phyloP scores from a whole-genome alignment of 2,329 filamentous ascomycete species.

The Orbilia brochopaga region DNA sequence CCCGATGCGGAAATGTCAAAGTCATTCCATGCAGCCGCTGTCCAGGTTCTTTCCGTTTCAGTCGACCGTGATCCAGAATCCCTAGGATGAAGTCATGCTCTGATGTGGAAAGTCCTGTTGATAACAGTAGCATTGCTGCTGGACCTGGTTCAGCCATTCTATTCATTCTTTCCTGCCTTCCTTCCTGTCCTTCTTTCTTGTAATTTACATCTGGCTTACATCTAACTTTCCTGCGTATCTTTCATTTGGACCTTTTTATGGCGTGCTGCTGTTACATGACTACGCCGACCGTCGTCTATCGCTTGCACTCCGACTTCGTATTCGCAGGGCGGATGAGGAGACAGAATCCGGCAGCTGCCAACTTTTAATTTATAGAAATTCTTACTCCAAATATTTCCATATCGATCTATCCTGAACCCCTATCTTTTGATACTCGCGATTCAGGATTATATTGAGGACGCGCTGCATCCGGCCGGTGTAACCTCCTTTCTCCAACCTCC shows the following conservation, averaged over 20 bases:
- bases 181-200: no score
- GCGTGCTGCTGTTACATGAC: no score
- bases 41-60: background rate
- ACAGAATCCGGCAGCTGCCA: background rate
- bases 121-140: background rate
- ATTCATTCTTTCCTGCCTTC: background rate
- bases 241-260: no score
- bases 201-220: no score
- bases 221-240: no score
- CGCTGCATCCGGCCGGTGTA: background rate
- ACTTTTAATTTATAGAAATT: background rate
- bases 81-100: background rate
- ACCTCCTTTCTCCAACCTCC: background rate
- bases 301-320: background rate
- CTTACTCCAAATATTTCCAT: background rate
- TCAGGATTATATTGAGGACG: background rate
- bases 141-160: background rate
- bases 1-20: slow-evolving; percentile 1
- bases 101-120: background rate
- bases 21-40: background rate
- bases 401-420: background rate
- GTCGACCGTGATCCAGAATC: background rate
- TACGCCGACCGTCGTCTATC: no score
- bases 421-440: background rate
- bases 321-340: background rate